Percentiles rank a stretch among this genome's conserved stretches.
These are phyloP conservation scores for Botrytis tulipae DNA, from an alignment of 2,329 filamentous ascomycete species.

Conservation along the genomic window DNA sequence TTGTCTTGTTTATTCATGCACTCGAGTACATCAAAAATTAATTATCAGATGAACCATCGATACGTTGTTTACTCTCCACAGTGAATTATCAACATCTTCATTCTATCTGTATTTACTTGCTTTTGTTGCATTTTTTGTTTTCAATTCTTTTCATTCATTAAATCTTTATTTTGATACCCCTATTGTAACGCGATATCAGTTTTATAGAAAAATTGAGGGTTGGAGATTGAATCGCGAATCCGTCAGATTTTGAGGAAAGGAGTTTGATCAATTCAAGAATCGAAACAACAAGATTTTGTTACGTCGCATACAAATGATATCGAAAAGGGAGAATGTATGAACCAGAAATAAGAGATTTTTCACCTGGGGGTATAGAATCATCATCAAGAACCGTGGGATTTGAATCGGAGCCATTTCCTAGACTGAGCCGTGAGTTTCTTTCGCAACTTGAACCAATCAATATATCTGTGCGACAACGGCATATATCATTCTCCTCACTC, in stretches of 20 bases:
- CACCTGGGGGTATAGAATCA: constrained; percentile 4
- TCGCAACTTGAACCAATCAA: background rate
- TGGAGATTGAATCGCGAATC: background rate
- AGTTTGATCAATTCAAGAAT: background rate
- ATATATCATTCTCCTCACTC: background rate
- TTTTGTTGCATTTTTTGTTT: background rate
- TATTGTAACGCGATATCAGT: background rate
- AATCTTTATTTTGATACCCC: background rate
- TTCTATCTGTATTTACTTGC: background rate
- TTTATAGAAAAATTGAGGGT: background rate
- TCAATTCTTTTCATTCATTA: background rate
- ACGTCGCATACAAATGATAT: background rate
- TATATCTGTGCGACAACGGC: background rate
- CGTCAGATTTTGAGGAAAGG: background rate
- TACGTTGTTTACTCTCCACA: background rate
- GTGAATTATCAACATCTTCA: background rate
- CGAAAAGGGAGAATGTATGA: background rate
- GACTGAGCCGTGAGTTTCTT: constrained; percentile 13
- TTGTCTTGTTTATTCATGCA: background rate
- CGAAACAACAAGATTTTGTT: background rate
- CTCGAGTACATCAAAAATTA: background rate
- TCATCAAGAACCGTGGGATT: constrained; percentile 5
- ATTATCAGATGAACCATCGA: background rate
- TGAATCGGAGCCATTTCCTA: constrained; percentile 16
- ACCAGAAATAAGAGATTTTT: constrained; percentile 23